These are phyloP conservation scores for Boechera divaricarpa DNA, from an alignment of 345 rosid genomes.

Conservation along the genomic window DNA sequence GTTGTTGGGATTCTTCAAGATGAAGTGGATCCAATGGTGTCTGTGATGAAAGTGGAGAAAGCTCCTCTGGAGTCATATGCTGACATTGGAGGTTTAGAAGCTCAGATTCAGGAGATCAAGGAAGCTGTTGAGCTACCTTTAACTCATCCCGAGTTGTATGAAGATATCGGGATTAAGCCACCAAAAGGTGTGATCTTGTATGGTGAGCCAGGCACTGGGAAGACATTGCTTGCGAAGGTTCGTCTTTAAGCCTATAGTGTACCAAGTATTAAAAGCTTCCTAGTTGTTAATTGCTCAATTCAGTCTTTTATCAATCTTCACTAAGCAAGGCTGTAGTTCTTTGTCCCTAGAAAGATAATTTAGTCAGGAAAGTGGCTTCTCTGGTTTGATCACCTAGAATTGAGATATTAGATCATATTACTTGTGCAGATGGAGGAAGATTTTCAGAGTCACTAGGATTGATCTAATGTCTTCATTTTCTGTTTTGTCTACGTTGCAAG, in stretches of 20 bases:
- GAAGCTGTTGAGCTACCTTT: slow-evolving; percentile 99
- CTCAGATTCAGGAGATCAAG: slow-evolving; percentile 98
- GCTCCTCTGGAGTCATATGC: slow-evolving; percentile 99
- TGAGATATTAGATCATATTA: not conserved
- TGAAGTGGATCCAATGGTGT: slow-evolving; percentile 99
- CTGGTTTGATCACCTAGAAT: not conserved
- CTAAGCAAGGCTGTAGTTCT: not conserved
- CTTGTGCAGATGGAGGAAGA: not conserved
- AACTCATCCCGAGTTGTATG: slow-evolving; percentile 96
- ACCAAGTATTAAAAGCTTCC: not conserved
- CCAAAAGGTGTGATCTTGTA: slow-evolving; percentile 98
- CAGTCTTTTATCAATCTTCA: not conserved
- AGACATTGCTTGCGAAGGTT: slow-evolving; percentile 97
- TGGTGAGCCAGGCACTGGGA: slow-evolving; percentile 99
- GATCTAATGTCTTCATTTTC: not conserved
- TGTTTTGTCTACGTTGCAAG: not conserved
- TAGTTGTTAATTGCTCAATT: not conserved
- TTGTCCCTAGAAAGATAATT: not conserved
- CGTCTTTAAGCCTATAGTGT: slow-evolving; percentile 8
- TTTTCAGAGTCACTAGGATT: not conserved
- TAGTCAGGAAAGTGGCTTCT: not conserved
- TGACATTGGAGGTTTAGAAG: slow-evolving; percentile 97
- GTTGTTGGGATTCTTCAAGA: slow-evolving; percentile 98
- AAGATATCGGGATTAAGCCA: slow-evolving; percentile 97
- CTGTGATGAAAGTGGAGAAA: slow-evolving; percentile 98